Percentiles rank a stretch among this genome's conserved stretches.
phyloP scores from a whole-genome alignment of 805 yeast species.

The Candida parachauliodes region DNA sequence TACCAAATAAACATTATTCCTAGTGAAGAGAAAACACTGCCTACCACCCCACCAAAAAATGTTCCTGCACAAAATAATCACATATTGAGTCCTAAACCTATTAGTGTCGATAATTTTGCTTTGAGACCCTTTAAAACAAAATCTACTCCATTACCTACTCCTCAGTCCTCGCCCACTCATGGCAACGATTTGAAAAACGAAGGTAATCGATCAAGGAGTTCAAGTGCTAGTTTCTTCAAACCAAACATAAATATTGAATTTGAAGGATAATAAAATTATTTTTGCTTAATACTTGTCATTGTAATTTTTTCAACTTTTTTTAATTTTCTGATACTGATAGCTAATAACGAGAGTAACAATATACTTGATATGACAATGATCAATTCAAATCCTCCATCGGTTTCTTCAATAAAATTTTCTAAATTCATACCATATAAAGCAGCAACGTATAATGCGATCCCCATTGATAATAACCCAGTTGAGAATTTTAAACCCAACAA shows the following conservation, averaged over 20 bases:
- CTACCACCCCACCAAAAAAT: too few species aligned
- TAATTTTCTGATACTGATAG: constrained; percentile 53
- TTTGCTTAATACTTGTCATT: constrained; percentile 41
- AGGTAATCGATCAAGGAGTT: constrained; percentile 4
- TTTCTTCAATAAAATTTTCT: constrained; percentile 86
- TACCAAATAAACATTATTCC: neutral
- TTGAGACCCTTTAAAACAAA: constrained; percentile 41
- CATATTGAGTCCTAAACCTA: constrained; percentile 20
- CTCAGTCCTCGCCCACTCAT: constrained; percentile 31
- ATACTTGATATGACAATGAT: constrained; percentile 43
- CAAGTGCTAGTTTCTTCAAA: constrained; percentile 18
- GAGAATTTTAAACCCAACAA: constrained; percentile 78
- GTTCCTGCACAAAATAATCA: too few species aligned
- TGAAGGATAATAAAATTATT: constrained; percentile 14
- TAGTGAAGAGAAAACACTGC: neutral
- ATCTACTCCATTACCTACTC: constrained; percentile 39
- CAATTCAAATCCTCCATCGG: constrained; percentile 60
- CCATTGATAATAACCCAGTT: constrained; percentile 77
- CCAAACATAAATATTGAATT: constrained; percentile 28
- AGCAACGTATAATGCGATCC: constrained; percentile 75
- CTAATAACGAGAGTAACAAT: constrained; percentile 43
- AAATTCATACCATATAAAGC: constrained; percentile 95
- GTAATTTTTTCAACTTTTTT: constrained; percentile 70
- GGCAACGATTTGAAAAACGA: neutral
- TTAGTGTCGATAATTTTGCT: constrained; percentile 26